phyloP scores from a whole-genome alignment of 345 rosid genomes.

The Gossypium rotundifolium region DNA sequence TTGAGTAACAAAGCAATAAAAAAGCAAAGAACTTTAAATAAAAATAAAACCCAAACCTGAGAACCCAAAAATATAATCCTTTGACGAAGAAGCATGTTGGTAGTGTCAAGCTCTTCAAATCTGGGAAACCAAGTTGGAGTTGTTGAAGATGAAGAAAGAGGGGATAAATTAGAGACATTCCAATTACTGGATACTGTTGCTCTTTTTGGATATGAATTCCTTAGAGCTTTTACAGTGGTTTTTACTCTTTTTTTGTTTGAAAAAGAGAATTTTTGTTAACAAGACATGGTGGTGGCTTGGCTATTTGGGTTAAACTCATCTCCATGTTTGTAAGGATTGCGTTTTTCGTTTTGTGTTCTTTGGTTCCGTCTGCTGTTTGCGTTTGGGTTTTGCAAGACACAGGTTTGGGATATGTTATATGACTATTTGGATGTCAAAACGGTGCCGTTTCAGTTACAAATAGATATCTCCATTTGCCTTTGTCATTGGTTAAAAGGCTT shows the following conservation, averaged over 20 bases:
- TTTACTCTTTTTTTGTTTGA: slow-evolving; percentile 7
- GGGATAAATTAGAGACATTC: slow-evolving; percentile 41
- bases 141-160: slow-evolving; percentile 17
- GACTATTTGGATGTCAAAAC: too few relatives aligned
- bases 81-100: slow-evolving; percentile 92
- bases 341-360: not conserved
- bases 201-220: slow-evolving; percentile 25
- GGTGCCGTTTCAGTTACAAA: too few relatives aligned
- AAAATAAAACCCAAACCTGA: not conserved
- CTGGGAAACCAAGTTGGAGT: slow-evolving; percentile 54
- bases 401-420: not conserved
- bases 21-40: not conserved
- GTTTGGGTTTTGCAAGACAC: not conserved
- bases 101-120: slow-evolving; percentile 78
- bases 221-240: slow-evolving; percentile 32
- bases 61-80: slow-evolving; percentile 80
- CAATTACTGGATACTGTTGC: slow-evolving; percentile 58
- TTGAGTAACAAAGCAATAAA: not conserved
- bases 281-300: slow-evolving; percentile 23
- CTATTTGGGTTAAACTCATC: slow-evolving; percentile 20
- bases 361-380: not conserved
- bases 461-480: not conserved
- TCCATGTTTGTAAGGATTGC: slow-evolving; percentile 21
- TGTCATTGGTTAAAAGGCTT: not conserved
- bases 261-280: slow-evolving; percentile 20